phyloP scores from a whole-genome alignment of 208 protist species.

The Acanthamoeba divionensis region DNA sequence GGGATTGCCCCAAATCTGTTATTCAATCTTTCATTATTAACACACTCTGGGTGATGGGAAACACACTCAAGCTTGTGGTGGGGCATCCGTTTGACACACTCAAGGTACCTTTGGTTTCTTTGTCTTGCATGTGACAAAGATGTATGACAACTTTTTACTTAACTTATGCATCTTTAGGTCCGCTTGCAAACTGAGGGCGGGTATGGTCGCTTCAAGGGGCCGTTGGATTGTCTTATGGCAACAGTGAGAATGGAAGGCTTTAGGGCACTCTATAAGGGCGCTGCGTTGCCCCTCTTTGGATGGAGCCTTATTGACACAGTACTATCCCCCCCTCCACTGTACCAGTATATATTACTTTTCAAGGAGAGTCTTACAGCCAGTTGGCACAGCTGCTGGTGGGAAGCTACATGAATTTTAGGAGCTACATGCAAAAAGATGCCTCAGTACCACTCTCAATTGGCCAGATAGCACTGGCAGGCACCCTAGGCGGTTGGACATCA shows the following conservation, averaged over 20 bases:
- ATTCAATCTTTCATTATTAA: background rate
- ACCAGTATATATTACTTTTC: too few species aligned
- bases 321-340: background rate
- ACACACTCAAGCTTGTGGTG: constrained; percentile 9
- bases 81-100: constrained; percentile 31
- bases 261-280: constrained; percentile 21
- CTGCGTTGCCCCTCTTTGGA: constrained; percentile 10
- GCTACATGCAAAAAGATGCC: background rate
- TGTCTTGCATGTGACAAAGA: background rate
- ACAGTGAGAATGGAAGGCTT: constrained; percentile 17
- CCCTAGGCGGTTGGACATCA: constrained; percentile 9
- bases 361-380: background rate
- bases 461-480: background rate
- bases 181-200: constrained; percentile 32
- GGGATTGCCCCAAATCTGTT: background rate
- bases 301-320: constrained; percentile 47
- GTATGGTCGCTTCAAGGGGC: constrained; percentile 26
- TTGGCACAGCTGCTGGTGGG: constrained; percentile 18
- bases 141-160: background rate
- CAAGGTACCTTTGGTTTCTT: constrained; percentile 44
- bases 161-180: background rate
- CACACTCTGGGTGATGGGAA: background rate
- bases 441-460: background rate
- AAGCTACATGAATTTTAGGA: background rate
- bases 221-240: constrained; percentile 15